These are phyloP conservation scores for Fusarium cyanostomum DNA, from an alignment of 2,329 filamentous ascomycete species.

Conservation along the genomic window DNA sequence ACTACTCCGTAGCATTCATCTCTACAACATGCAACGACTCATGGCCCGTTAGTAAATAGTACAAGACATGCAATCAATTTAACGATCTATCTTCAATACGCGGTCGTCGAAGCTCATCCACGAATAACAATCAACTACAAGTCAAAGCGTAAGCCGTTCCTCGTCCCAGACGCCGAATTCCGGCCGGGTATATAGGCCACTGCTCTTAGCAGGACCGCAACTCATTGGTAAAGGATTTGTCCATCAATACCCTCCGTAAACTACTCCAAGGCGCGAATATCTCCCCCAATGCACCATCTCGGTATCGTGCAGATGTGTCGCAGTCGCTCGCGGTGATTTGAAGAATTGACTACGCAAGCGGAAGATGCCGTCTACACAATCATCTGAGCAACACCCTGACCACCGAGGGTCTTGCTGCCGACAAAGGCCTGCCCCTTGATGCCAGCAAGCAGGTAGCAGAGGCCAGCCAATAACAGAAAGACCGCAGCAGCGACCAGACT, in stretches of 20 bases:
- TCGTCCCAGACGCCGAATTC: constrained; percentile 46
- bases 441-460: constrained; percentile 84
- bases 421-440: constrained; percentile 87
- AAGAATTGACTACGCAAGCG: neutral
- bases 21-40: neutral
- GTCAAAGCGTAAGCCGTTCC: constrained; percentile 41
- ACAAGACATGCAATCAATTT: constrained; percentile 21
- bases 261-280: neutral
- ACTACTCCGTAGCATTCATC: neutral
- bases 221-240: constrained; percentile 34
- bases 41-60: neutral
- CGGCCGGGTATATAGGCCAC: constrained; percentile 42
- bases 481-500: constrained; percentile 89
- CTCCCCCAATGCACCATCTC: neutral
- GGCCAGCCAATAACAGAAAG: constrained; percentile 76
- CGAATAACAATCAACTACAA: constrained; percentile 36
- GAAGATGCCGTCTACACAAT: constrained; percentile 72
- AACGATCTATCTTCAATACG: constrained; percentile 24
- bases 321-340: neutral
- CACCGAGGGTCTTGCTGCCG: constrained; percentile 95
- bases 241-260: constrained; percentile 9
- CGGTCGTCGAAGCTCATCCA: constrained; percentile 21
- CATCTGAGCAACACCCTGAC: constrained; percentile 95
- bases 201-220: constrained; percentile 40
- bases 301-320: neutral